phyloP scores from a whole-genome alignment of 106 monocot genomes.

The Acorus calamus region DNA sequence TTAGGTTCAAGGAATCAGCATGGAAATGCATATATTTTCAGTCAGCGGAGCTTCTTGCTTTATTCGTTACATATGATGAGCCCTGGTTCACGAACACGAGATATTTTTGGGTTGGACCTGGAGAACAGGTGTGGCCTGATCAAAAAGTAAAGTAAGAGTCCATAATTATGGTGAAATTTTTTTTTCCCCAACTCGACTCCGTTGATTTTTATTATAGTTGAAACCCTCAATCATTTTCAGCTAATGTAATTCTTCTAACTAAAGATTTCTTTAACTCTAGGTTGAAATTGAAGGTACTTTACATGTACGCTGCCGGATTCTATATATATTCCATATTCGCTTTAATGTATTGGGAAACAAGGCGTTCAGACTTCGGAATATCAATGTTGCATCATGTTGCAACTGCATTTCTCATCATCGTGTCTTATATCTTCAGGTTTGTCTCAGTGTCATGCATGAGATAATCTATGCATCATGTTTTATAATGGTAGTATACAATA shows the following conservation, averaged over 20 bases:
- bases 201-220: not conserved
- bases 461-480: not conserved
- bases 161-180: not conserved
- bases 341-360: conserved; percentile 92
- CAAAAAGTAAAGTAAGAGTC: conserved; percentile 64
- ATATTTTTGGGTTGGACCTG: conserved; percentile 87
- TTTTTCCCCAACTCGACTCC: not conserved
- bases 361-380: conserved; percentile 75
- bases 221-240: not conserved
- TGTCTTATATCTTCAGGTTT: conserved; percentile 86
- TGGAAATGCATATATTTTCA: conserved; percentile 88
- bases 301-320: conserved; percentile 88
- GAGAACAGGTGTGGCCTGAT: conserved; percentile 84
- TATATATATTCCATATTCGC: conserved; percentile 92
- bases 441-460: conserved; percentile 1
- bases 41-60: conserved; percentile 52
- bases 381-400: conserved; percentile 93
- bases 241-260: not conserved
- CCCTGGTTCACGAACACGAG: conserved; percentile 81
- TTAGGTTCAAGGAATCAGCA: conserved; percentile 89
- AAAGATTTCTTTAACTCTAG: conserved; percentile 21
- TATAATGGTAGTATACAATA: too few relatives aligned
- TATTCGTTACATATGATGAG: conserved; percentile 74
- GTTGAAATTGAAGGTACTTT: conserved; percentile 66
- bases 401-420: conserved; percentile 54